These are phyloP conservation scores for Diaporthe caulivora DNA, from an alignment of 2,329 filamentous ascomycete species.

Conservation along the genomic window DNA sequence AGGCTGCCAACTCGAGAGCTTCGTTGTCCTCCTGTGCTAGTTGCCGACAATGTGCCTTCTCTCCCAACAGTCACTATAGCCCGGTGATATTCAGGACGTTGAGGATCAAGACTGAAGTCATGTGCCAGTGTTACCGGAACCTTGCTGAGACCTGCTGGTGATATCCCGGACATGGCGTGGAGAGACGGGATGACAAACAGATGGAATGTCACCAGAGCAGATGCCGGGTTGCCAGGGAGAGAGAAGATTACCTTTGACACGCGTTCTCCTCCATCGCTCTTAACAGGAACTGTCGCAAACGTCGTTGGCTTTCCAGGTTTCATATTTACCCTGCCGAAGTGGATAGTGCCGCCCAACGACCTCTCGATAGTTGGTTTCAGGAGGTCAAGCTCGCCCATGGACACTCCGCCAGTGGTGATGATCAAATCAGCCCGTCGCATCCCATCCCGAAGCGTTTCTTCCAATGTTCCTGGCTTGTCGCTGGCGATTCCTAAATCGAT, in stretches of 20 bases:
- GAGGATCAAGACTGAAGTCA: conserved; percentile 79
- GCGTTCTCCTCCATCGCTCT: conserved; percentile 69
- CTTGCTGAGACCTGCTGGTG: conserved; percentile 76
- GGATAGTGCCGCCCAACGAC: conserved; percentile 88
- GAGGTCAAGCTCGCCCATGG: conserved; percentile 97
- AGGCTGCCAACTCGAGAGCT: conserved; percentile 92
- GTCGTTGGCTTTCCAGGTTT: conserved; percentile 98
- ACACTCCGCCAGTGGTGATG: conserved; percentile 93
- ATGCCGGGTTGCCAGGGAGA: conserved; percentile 93
- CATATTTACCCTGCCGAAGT: conserved; percentile 97
- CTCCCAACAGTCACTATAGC: conserved; percentile 75
- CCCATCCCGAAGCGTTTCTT: conserved; percentile 80
- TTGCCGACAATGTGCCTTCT: conserved; percentile 79
- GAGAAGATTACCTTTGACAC: conserved; percentile 83
- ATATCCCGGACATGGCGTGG: conserved; percentile 80
- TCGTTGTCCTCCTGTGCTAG: conserved; percentile 89
- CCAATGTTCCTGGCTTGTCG: conserved; percentile 80
- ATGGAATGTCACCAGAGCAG: conserved; percentile 91
- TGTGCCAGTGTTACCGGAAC: conserved; percentile 80
- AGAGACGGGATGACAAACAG: conserved; percentile 92
- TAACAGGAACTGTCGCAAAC: conserved; percentile 86
- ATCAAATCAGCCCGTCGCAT: conserved; percentile 83
- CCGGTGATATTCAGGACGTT: conserved; percentile 90
- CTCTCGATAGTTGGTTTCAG: conserved; percentile 97
- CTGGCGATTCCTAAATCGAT: conserved; percentile 88